A percentile compares a stretch with the other conserved stretches of the same genome.
Conservation (phyloP, 306 rosid species). For the Pyrus betulifolia region DNA sequence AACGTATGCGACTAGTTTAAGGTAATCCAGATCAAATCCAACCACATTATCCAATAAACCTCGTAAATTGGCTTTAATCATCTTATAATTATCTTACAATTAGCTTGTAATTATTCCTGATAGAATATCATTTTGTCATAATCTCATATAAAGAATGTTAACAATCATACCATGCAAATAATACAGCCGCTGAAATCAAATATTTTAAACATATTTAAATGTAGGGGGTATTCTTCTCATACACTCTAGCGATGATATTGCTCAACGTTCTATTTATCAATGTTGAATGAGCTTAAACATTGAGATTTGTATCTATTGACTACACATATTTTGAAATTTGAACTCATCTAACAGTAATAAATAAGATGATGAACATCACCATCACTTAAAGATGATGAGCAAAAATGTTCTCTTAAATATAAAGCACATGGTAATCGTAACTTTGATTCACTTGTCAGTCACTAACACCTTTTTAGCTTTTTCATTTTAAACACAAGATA, state of each 20-base stretch:
- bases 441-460: slow-evolving; percentile 4
- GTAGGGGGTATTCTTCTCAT: too few species aligned
- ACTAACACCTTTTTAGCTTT: neutral
- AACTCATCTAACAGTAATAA: too few species aligned
- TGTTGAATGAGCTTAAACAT: too few species aligned
- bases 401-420: too few species aligned
- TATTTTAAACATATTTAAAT: neutral
- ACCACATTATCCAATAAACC: neutral
- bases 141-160: neutral
- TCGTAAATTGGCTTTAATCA: neutral
- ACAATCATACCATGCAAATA: neutral
- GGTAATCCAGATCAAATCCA: neutral
- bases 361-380: too few species aligned
- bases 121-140: too few species aligned
- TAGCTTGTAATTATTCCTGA: neutral
- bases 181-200: neutral
- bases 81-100: neutral
- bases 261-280: too few species aligned
- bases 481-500: neutral
- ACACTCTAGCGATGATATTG: too few species aligned
- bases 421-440: neutral
- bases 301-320: too few species aligned
- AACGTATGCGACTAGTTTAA: neutral
- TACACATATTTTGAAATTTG: too few species aligned
- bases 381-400: too few species aligned